These are phyloP conservation scores for Ophioceras dolichostomum DNA, from an alignment of 2,329 filamentous ascomycete species.

Conservation along the genomic window DNA sequence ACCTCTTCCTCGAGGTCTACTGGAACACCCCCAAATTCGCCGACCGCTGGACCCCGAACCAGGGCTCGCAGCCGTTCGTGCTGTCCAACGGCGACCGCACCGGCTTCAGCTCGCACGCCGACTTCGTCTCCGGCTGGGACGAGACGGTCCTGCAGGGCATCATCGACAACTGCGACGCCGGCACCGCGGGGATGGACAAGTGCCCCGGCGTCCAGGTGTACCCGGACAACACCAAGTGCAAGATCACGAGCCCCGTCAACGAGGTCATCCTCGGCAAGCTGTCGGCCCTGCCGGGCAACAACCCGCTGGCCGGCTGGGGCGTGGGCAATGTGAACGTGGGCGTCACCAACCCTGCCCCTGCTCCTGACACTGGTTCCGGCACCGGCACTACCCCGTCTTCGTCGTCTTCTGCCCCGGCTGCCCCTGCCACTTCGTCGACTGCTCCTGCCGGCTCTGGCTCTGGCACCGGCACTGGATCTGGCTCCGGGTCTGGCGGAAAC, in stretches of 20 bases:
- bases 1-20: conserved; percentile 48
- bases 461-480: too few relatives aligned
- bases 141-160: conserved; percentile 50
- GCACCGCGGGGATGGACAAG: conserved; percentile 45
- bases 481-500: too few relatives aligned
- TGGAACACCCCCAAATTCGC: conserved; percentile 43
- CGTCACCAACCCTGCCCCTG: conserved; percentile 2
- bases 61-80: conserved; percentile 51
- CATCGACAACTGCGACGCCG: conserved; percentile 52
- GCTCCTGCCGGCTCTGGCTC: too few relatives aligned
- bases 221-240: conserved; percentile 32
- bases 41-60: conserved; percentile 39
- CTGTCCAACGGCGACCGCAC: conserved; percentile 58
- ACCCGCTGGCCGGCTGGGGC: conserved; percentile 39
- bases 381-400: not conserved
- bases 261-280: conserved; percentile 32
- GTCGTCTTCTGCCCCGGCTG: not conserved
- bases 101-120: conserved; percentile 57
- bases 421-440: conserved; percentile 2
- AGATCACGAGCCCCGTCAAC: conserved; percentile 31
- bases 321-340: conserved; percentile 4
- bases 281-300: conserved; percentile 39
- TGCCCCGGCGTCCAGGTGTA: conserved; percentile 47
- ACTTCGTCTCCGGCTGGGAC: conserved; percentile 67
- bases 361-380: conserved; percentile 1